Evolutionary conservation across 345 rosid species (phyloP).

Genomic region (Linum tenue): DNA sequence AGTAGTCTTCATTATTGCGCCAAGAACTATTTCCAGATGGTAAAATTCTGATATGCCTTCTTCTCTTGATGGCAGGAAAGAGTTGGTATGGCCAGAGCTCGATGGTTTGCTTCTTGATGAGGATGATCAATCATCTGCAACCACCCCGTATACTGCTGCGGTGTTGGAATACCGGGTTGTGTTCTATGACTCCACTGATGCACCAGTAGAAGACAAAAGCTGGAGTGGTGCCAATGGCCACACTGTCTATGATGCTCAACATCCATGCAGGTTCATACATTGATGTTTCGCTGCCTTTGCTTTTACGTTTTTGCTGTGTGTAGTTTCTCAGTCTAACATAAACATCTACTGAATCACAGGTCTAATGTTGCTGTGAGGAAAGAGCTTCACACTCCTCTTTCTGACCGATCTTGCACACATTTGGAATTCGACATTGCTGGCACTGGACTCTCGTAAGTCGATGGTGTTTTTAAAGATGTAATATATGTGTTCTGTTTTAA

Average conservation of each 20-base stretch:
- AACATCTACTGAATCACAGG: constrained; percentile 33
- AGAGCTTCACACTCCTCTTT: constrained; percentile 86
- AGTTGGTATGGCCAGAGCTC: constrained; percentile 85
- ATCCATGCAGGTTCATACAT: constrained; percentile 68
- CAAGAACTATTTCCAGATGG: background rate
- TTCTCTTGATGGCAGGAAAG: constrained; percentile 45
- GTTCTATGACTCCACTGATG: constrained; percentile 43
- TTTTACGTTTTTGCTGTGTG: background rate
- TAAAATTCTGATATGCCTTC: background rate
- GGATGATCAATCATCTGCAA: constrained; percentile 51
- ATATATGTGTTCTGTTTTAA: too few species aligned
- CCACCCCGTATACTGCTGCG: constrained; percentile 91
- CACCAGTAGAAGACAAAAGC: constrained; percentile 34
- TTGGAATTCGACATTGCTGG: constrained; percentile 89
- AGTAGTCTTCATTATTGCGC: constrained; percentile 6
- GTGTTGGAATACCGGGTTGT: constrained; percentile 83
- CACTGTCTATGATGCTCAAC: constrained; percentile 69
- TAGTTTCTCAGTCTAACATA: constrained; percentile 12
- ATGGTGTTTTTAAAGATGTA: background rate
- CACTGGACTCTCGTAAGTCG: constrained; percentile 77
- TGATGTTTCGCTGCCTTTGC: background rate
- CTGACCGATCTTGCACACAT: constrained; percentile 98
- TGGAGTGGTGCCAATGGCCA: constrained; percentile 72
- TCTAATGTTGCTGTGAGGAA: constrained; percentile 71
- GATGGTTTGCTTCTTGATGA: constrained; percentile 77